Evolutionary conservation across 1,284 basidiomycete species (phyloP).

Genomic region (Austroboletus niveus): DNA sequence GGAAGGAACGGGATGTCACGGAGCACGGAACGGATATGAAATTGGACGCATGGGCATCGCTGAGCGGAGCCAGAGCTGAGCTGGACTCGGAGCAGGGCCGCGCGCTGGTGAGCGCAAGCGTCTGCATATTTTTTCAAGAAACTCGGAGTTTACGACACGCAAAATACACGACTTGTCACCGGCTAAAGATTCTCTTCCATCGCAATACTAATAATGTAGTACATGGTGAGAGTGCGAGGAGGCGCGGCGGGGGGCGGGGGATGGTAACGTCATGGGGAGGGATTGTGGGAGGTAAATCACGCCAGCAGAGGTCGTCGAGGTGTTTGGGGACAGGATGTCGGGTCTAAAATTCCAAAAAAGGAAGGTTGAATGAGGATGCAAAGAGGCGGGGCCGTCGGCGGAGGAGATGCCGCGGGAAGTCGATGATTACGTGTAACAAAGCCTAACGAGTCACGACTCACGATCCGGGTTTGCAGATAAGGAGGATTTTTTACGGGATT

Average conservation of each 20-base stretch:
- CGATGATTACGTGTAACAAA: slow-evolving; percentile 31
- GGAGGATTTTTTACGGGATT: slow-evolving; percentile 33
- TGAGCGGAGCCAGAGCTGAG: background rate
- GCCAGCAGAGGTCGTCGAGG: slow-evolving; percentile 10
- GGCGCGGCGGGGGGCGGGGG: background rate
- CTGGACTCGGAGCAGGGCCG: slow-evolving; percentile 1
- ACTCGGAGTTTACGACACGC: background rate
- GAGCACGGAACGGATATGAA: background rate
- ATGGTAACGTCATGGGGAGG: background rate
- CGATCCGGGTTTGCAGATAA: slow-evolving; percentile 32
- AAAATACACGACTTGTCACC: background rate
- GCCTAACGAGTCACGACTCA: slow-evolving; percentile 28
- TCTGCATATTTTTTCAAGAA: slow-evolving; percentile 4
- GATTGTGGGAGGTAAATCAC: slow-evolving; percentile 25
- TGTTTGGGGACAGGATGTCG: slow-evolving; percentile 14
- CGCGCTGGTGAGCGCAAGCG: background rate
- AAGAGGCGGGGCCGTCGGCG: slow-evolving; percentile 32
- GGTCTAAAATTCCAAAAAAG: slow-evolving; percentile 22
- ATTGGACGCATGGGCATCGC: background rate
- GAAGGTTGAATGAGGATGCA: slow-evolving; percentile 25
- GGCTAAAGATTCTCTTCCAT: background rate
- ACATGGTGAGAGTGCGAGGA: too few relatives aligned
- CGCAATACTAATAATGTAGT: too few relatives aligned
- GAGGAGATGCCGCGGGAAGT: slow-evolving; percentile 27
- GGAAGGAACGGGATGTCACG: background rate